Percentiles rank a stretch among this genome's conserved stretches.
Evolutionary conservation across 257 asterid genomes (phyloP).

Genomic region (Solanum clarkiae): DNA sequence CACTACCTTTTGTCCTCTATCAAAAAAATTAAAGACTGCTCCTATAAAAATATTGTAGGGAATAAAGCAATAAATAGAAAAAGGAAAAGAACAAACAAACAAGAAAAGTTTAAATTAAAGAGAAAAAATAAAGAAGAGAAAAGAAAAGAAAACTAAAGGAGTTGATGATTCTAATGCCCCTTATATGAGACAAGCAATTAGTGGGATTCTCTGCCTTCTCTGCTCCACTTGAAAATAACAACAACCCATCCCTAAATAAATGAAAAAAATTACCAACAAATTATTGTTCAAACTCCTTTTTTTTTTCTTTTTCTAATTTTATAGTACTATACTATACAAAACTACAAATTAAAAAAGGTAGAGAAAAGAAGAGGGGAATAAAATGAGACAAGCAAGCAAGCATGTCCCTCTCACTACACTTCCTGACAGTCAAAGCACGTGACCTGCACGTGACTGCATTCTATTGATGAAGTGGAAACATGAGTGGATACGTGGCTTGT

Average conservation of each 20-base stretch:
- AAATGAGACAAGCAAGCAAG: background rate
- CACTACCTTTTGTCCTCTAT: conserved; percentile 24
- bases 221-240: background rate
- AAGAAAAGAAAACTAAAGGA: conserved; percentile 12
- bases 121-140: conserved; percentile 1
- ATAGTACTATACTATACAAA: background rate
- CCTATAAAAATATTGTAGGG: conserved; percentile 12
- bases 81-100: conserved; percentile 29
- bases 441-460: background rate
- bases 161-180: background rate
- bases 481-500: background rate
- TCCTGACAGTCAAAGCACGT: background rate
- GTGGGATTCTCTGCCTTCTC: conserved; percentile 27
- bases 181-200: conserved; percentile 20
- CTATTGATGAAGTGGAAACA: background rate
- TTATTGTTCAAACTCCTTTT: conserved; percentile 5
- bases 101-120: conserved; percentile 16
- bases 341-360: background rate
- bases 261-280: background rate
- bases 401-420: background rate
- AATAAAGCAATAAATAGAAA: conserved; percentile 31
- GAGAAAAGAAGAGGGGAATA: background rate
- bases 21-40: conserved; percentile 5
- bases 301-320: background rate
- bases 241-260: background rate